Conservation (phyloP, 352 stramenopile species). For the Phytophthora aleatoria region DNA sequence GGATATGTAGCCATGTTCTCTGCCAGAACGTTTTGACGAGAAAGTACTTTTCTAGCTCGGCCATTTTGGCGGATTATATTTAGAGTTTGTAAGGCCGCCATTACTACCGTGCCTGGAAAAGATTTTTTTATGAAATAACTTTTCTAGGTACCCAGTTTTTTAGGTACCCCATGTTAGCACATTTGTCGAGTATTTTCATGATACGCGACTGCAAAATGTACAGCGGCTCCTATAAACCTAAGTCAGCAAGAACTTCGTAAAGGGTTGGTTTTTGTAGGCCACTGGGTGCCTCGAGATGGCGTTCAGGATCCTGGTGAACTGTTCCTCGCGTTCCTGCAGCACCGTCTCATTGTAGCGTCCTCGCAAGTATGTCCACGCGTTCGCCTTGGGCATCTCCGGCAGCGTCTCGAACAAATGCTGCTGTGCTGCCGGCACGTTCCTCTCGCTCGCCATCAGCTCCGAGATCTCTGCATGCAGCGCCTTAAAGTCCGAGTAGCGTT, state of each 20-base stretch:
- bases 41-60: neutral
- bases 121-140: neutral
- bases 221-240: neutral
- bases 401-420: conserved; percentile 55
- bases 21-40: conserved; percentile 11
- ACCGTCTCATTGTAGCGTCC: conserved; percentile 47
- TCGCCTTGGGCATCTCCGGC: conserved; percentile 51
- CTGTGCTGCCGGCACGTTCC: conserved; percentile 42
- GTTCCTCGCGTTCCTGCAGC: conserved; percentile 53
- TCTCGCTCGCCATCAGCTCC: conserved; percentile 55
- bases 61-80: no score
- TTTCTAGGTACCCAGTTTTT: neutral
- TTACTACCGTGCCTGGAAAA: no score
- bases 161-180: neutral
- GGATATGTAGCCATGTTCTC: conserved; percentile 31
- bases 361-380: conserved; percentile 40
- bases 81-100: no score
- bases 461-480: conserved; percentile 51
- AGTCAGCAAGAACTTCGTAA: conserved; percentile 50
- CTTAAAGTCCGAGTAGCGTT: conserved; percentile 83
- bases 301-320: conserved; percentile 71
- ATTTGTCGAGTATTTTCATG: neutral
- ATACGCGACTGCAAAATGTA: conserved; percentile 1
- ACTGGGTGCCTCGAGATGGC: conserved; percentile 59
- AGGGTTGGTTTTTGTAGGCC: conserved; percentile 40